Evolutionary conservation across 2,329 filamentous ascomycete species (phyloP).

Genomic region (Beauveria sp.): DNA sequence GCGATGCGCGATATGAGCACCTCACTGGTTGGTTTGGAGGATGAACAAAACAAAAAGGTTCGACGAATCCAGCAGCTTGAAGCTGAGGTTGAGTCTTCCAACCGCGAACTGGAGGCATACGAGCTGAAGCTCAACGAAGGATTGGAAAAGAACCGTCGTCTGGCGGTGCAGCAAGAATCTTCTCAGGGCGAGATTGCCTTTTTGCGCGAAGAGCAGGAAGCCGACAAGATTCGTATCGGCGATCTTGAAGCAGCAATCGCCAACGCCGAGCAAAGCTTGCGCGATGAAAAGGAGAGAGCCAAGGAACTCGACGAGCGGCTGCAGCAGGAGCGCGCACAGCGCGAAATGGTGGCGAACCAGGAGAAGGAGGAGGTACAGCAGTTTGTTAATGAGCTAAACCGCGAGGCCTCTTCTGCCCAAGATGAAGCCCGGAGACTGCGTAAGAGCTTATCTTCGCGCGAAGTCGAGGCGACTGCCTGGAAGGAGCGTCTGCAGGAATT

Average conservation of each 20-base stretch:
- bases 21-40: conserved; percentile 76
- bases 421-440: conserved; percentile 78
- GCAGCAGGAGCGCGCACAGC: conserved; percentile 72
- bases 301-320: conserved; percentile 69
- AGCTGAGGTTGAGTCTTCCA: conserved; percentile 72
- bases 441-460: conserved; percentile 73
- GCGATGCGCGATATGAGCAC: conserved; percentile 93
- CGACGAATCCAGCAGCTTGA: conserved; percentile 77
- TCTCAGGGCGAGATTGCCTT: conserved; percentile 91
- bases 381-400: conserved; percentile 85
- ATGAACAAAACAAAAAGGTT: conserved; percentile 74
- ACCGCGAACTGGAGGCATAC: conserved; percentile 77
- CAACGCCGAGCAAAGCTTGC: conserved; percentile 68
- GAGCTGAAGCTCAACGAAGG: conserved; percentile 78
- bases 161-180: conserved; percentile 87
- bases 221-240: conserved; percentile 95
- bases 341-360: conserved; percentile 75
- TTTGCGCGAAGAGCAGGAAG: conserved; percentile 91
- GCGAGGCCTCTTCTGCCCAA: conserved; percentile 71
- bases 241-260: conserved; percentile 81
- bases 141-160: conserved; percentile 78
- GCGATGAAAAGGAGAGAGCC: conserved; percentile 73
- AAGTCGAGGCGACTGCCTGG: conserved; percentile 85
- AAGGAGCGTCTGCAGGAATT: conserved; percentile 85
- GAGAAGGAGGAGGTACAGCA: conserved; percentile 95